A percentile compares a stretch with the other conserved stretches of the same genome.
Conservation (phyloP, 1,284 basidiomycete genomes). For the Inonotus obliquus region DNA sequence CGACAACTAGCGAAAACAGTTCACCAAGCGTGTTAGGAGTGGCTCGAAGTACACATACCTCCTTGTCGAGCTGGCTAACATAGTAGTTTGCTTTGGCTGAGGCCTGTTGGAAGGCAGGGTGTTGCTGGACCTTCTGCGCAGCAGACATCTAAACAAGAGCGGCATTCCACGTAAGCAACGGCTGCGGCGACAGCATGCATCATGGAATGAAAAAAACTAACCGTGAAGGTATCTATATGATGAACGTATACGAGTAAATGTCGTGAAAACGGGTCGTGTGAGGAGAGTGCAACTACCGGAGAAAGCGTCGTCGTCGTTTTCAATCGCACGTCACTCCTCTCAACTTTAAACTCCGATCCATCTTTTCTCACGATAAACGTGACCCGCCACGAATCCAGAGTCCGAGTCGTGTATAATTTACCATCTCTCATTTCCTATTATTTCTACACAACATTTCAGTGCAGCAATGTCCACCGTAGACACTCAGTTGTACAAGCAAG, state of each 20-base stretch:
- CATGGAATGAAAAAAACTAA: no score
- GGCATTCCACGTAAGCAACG: neutral
- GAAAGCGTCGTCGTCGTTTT: conserved; percentile 11
- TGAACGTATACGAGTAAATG: conserved; percentile 20
- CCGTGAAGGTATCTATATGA: neutral
- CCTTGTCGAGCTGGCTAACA: conserved; percentile 86
- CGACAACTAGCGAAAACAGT: conserved; percentile 57
- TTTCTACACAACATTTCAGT: neutral
- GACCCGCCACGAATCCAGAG: neutral
- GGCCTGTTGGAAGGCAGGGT: conserved; percentile 79
- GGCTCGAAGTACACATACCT: conserved; percentile 50
- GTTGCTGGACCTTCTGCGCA: conserved; percentile 72
- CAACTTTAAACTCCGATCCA: conserved; percentile 7
- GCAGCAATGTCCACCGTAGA: conserved; percentile 30
- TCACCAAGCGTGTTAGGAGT: conserved; percentile 9
- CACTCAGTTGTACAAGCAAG: conserved; percentile 31
- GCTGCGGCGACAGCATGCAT: neutral
- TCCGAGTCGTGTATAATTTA: neutral
- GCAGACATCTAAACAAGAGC: conserved; percentile 58
- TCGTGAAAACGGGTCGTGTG: conserved; percentile 5
- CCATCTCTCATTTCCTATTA: neutral
- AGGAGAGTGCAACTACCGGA: conserved; percentile 14
- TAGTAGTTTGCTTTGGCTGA: conserved; percentile 74
- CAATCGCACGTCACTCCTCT: conserved; percentile 6
- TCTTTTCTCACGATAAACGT: conserved; percentile 8